phyloP scores from a whole-genome alignment of 169 alveolate species.

The Theileria equi region DNA sequence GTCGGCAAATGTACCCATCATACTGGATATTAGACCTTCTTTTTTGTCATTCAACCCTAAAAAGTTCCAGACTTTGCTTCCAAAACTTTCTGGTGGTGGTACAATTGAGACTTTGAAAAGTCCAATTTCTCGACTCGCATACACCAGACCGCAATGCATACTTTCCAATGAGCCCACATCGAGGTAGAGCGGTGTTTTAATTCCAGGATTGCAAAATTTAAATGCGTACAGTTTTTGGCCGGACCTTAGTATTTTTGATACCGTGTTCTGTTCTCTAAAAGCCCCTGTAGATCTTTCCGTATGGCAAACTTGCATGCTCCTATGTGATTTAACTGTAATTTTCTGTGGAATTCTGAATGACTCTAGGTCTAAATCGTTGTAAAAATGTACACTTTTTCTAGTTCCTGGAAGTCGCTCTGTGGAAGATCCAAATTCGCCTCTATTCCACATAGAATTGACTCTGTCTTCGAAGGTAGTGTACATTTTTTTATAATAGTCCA shows the following conservation, averaged over 20 bases:
- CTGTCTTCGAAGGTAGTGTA: not conserved
- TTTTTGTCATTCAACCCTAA: not conserved
- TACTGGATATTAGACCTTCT: conserved; percentile 8
- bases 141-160: conserved; percentile 26
- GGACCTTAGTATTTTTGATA: conserved; percentile 13
- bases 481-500: not conserved
- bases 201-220: conserved; percentile 18
- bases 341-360: too few species aligned
- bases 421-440: not conserved
- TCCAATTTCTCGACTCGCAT: conserved; percentile 25
- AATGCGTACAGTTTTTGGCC: conserved; percentile 46
- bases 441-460: not conserved
- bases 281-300: not conserved
- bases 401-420: not conserved
- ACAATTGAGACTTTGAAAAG: conserved; percentile 41
- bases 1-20: conserved; percentile 24
- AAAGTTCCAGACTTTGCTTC: not conserved
- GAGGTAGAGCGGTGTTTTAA: conserved; percentile 10
- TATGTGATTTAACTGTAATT: too few species aligned
- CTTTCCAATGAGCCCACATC: conserved; percentile 21
- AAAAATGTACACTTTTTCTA: too few species aligned
- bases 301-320: not conserved
- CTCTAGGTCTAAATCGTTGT: too few species aligned
- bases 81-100: not conserved
- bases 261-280: not conserved